A percentile compares a stretch with the other conserved stretches of the same genome.
phyloP scores from a whole-genome alignment of 2,329 filamentous ascomycete genomes.

The Didymella sp. region DNA sequence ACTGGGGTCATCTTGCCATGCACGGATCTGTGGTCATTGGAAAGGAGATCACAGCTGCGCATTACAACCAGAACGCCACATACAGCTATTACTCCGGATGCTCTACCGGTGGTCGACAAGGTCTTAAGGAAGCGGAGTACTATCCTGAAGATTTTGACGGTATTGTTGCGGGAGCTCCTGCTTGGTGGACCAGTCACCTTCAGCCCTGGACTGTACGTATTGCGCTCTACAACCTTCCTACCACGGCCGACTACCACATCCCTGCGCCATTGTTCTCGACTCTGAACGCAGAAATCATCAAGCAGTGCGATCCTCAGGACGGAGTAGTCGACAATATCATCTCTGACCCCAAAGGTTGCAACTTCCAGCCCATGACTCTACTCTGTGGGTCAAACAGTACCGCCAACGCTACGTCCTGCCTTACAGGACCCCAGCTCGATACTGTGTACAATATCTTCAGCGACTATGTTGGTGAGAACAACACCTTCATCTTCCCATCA shows the following conservation, averaged over 20 bases:
- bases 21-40: constrained; percentile 59
- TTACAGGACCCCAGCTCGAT: constrained; percentile 53
- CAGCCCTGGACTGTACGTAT: constrained; percentile 55
- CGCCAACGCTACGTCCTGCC: constrained; percentile 48
- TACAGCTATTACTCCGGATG: constrained; percentile 66
- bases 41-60: constrained; percentile 57
- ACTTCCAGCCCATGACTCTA: constrained; percentile 51
- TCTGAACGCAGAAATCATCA: constrained; percentile 54
- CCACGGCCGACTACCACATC: constrained; percentile 55
- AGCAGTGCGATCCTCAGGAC: constrained; percentile 61
- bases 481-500: constrained; percentile 53
- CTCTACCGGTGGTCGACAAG: constrained; percentile 66
- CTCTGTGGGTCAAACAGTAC: constrained; percentile 46
- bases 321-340: constrained; percentile 58
- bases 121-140: constrained; percentile 60
- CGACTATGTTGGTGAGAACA: constrained; percentile 52
- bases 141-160: constrained; percentile 67
- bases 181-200: constrained; percentile 60
- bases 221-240: constrained; percentile 58
- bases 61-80: constrained; percentile 54
- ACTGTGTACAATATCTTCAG: constrained; percentile 54
- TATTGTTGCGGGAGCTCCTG: constrained; percentile 60
- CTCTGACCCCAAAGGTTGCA: constrained; percentile 54
- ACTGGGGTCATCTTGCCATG: constrained; percentile 49
- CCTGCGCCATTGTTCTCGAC: constrained; percentile 52